Percentiles rank a stretch among this genome's conserved stretches.
These are phyloP conservation scores for Simplicillium sp. DNA, from an alignment of 2,329 filamentous ascomycete species.

Conservation along the genomic window DNA sequence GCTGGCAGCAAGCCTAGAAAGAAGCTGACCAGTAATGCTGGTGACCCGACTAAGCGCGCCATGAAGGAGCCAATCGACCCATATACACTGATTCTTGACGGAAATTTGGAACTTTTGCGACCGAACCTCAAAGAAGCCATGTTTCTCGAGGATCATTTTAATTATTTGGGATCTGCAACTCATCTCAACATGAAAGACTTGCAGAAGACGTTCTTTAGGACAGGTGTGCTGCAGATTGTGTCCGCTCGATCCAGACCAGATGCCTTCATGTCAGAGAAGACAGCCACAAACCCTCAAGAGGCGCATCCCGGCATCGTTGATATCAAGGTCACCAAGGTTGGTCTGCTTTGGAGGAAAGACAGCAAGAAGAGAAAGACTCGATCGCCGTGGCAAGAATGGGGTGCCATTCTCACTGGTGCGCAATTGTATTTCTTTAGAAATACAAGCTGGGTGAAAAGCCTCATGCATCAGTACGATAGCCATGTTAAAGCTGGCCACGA, in stretches of 20 bases:
- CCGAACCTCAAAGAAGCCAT: constrained; percentile 89
- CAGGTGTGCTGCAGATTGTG: constrained; percentile 87
- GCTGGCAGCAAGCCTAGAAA: constrained; percentile 63
- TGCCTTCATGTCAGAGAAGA: constrained; percentile 86
- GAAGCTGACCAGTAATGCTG: constrained; percentile 54
- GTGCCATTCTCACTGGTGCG: constrained; percentile 89
- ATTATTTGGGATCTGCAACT: constrained; percentile 69
- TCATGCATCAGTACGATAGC: constrained; percentile 80
- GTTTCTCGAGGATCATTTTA: constrained; percentile 84
- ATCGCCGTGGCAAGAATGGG: constrained; percentile 99
- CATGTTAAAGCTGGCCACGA: constrained; percentile 72
- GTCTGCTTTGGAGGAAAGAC: constrained; percentile 89
- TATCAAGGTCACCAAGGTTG: constrained; percentile 95
- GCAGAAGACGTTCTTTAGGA: constrained; percentile 83
- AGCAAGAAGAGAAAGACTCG: constrained; percentile 86
- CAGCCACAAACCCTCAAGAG: constrained; percentile 73
- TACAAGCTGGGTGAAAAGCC: constrained; percentile 78
- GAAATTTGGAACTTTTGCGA: constrained; percentile 71
- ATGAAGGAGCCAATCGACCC: constrained; percentile 85
- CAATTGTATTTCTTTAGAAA: constrained; percentile 97
- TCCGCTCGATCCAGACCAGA: constrained; percentile 89
- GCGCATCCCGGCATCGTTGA: constrained; percentile 90
- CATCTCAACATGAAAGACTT: constrained; percentile 71
- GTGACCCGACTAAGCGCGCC: constrained; percentile 44
- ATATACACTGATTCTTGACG: constrained; percentile 87